Conservation (phyloP, 2,329 filamentous ascomycete species). For the Neonectria faginata region DNA sequence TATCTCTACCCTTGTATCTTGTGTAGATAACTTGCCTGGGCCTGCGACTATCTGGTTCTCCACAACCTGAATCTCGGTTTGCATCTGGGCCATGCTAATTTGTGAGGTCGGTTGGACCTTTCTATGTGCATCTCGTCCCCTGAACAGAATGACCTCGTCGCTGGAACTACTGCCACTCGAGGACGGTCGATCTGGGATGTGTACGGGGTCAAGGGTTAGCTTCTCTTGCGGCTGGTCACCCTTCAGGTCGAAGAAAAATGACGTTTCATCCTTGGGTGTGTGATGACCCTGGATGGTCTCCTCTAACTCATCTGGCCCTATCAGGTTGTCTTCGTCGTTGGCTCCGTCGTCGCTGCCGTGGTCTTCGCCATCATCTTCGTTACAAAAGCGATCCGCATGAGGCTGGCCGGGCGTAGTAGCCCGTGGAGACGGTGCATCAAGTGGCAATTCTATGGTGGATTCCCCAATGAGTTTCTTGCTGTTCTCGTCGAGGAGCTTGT, state of each 20-base stretch:
- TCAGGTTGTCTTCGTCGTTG: constrained; percentile 16
- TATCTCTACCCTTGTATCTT: constrained; percentile 42
- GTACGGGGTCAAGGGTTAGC: neutral
- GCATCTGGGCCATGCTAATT: constrained; percentile 46
- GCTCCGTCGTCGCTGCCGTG: constrained; percentile 1
- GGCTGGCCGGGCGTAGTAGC: neutral
- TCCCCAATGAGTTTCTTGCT: constrained; percentile 2
- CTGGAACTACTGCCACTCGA: constrained; percentile 62
- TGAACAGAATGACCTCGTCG: constrained; percentile 76
- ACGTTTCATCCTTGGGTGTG: constrained; percentile 22
- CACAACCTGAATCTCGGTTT: constrained; percentile 43
- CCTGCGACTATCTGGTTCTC: constrained; percentile 36
- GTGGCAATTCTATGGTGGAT: neutral
- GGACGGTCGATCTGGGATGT: constrained; percentile 34
- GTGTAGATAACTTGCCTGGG: constrained; percentile 7
- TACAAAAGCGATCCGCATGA: neutral
- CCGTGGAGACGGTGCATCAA: neutral
- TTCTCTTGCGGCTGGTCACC: constrained; percentile 41
- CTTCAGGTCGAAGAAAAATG: constrained; percentile 55
- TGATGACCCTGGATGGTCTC: constrained; percentile 27
- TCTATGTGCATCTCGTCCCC: constrained; percentile 59
- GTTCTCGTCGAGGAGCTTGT: constrained; percentile 42
- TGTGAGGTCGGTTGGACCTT: constrained; percentile 32
- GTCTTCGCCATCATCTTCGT: constrained; percentile 1
- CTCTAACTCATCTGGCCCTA: constrained; percentile 41